Conservation (phyloP, 164 flowering plant genomes). For the Echeveria elegans region DNA sequence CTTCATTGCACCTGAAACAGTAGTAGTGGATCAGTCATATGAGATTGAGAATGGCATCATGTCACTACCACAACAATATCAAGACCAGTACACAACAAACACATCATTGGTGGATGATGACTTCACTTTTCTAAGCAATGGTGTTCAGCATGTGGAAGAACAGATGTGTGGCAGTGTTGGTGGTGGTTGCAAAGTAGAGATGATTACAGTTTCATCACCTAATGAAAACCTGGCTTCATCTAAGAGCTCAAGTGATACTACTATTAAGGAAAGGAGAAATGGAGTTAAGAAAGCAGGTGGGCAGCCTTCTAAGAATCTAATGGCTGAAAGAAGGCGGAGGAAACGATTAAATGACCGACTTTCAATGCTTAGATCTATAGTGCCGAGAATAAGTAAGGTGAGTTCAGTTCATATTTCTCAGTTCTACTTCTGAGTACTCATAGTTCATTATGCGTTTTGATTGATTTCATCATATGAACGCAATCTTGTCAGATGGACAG, state of each 20-base stretch:
- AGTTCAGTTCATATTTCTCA: neutral
- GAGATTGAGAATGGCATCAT: neutral
- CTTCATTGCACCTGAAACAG: conserved; percentile 14
- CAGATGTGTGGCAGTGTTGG: conserved; percentile 7
- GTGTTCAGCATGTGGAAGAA: conserved; percentile 17
- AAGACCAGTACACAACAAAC: conserved; percentile 29
- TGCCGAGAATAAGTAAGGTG: conserved; percentile 95
- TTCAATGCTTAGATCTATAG: conserved; percentile 85
- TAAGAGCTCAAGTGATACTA: conserved; percentile 20
- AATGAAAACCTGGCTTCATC: conserved; percentile 13
- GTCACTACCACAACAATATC: conserved; percentile 15
- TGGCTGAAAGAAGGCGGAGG: conserved; percentile 89
- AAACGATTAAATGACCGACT: conserved; percentile 85
- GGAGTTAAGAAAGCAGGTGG: conserved; percentile 54
- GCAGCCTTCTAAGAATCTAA: conserved; percentile 84
- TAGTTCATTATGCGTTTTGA: neutral
- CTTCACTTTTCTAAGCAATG: conserved; percentile 16
- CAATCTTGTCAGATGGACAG: conserved; percentile 64
- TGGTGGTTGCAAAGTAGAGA: conserved; percentile 22
- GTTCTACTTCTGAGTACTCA: neutral
- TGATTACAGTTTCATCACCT: conserved; percentile 15
- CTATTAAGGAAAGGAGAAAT: conserved; percentile 20
- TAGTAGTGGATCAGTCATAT: conserved; percentile 18
- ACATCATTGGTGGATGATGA: conserved; percentile 24
- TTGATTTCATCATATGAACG: neutral